Percentiles rank a stretch among this genome's conserved stretches.
Conservation (phyloP, 805 yeast species). For the Komagataella mondaviorum region DNA sequence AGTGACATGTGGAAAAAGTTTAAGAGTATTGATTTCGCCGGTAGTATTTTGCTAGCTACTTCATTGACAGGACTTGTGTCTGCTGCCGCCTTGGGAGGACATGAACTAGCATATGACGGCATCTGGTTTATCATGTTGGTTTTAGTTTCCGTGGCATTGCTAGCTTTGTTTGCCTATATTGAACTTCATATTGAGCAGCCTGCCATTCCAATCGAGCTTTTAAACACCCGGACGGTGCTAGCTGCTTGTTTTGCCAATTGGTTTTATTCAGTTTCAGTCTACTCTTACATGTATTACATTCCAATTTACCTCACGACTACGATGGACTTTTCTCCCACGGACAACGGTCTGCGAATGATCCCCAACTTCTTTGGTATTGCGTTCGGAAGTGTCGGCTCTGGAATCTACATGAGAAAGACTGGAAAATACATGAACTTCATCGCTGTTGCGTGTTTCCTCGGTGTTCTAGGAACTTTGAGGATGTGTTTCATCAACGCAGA, state of each 20-base stretch:
- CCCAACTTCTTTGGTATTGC: constrained; percentile 56
- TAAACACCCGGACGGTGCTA: constrained; percentile 44
- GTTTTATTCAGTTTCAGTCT: constrained; percentile 58
- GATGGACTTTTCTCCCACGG: constrained; percentile 34
- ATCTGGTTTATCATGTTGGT: constrained; percentile 22
- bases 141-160: constrained; percentile 18
- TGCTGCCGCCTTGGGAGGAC: constrained; percentile 57
- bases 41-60: constrained; percentile 44
- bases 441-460: constrained; percentile 22
- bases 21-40: constrained; percentile 52
- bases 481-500: constrained; percentile 14
- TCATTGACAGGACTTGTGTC: constrained; percentile 45
- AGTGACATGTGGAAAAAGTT: constrained; percentile 30
- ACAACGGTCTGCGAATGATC: constrained; percentile 39
- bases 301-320: constrained; percentile 58
- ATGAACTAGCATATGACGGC: constrained; percentile 33
- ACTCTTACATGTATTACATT: constrained; percentile 48
- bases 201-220: constrained; percentile 47
- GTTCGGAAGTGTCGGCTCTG: constrained; percentile 48
- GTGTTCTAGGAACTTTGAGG: constrained; percentile 29
- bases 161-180: constrained; percentile 29
- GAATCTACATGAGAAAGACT: constrained; percentile 49
- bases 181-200: constrained; percentile 46
- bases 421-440: constrained; percentile 46
- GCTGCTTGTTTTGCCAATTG: constrained; percentile 57